Percentiles rank a stretch among this genome's conserved stretches.
Conservation (phyloP, 73 alveolate genomes). For the Paramecium bursaria region DNA sequence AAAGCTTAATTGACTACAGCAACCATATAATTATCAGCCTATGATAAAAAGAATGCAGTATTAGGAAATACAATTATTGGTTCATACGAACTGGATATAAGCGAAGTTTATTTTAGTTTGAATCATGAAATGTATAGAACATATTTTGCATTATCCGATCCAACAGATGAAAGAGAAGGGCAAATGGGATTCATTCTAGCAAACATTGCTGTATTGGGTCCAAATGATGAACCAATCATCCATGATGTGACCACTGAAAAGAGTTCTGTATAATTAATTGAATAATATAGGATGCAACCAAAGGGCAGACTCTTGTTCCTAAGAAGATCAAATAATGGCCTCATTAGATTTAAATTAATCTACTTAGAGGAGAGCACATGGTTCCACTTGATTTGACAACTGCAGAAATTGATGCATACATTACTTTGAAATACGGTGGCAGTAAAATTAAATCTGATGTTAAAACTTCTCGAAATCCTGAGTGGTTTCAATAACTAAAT, state of each 20-base stretch:
- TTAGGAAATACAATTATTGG: conserved; percentile 64
- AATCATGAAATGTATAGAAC: conserved; percentile 81
- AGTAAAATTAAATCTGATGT: conserved; percentile 20
- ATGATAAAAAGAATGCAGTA: conserved; percentile 56
- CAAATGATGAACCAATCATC: conserved; percentile 85
- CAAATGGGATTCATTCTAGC: conserved; percentile 73
- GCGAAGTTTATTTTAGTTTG: conserved; percentile 54
- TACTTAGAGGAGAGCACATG: conserved; percentile 77
- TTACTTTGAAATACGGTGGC: conserved; percentile 66
- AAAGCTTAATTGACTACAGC: conserved; percentile 34
- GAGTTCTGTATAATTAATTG: conserved; percentile 33
- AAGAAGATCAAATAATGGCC: conserved; percentile 53
- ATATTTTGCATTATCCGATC: conserved; percentile 80
- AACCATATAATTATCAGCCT: conserved; percentile 47
- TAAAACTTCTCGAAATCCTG: conserved; percentile 64
- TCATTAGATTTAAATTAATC: conserved; percentile 63
- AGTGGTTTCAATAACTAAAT: conserved; percentile 62
- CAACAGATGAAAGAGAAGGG: conserved; percentile 78
- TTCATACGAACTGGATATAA: conserved; percentile 60
- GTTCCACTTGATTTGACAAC: conserved; percentile 76
- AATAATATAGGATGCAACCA: conserved; percentile 51
- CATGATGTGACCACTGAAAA: conserved; percentile 78
- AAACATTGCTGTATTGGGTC: conserved; percentile 80
- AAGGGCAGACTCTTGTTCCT: conserved; percentile 59
- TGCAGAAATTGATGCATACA: conserved; percentile 78